A percentile compares a stretch with the other conserved stretches of the same genome.
Conservation (phyloP, 805 yeast genomes). For the Yamadazyma sp. region DNA sequence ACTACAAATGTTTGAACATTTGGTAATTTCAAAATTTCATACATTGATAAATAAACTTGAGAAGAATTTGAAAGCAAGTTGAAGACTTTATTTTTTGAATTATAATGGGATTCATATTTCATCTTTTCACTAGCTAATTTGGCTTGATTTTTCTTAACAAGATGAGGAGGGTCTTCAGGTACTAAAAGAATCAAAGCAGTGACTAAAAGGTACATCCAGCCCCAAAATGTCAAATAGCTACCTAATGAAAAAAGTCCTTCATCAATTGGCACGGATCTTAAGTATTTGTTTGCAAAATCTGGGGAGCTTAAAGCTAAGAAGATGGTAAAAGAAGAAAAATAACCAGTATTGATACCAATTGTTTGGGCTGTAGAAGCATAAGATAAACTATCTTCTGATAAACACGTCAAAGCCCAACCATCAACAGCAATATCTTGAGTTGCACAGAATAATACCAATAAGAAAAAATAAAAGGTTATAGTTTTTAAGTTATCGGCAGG, state of each 20-base stretch:
- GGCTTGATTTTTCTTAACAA: conserved; percentile 29
- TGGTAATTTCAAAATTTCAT: conserved; percentile 61
- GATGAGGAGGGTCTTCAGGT: conserved; percentile 68
- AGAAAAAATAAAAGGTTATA: conserved; percentile 70
- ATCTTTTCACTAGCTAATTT: conserved; percentile 25
- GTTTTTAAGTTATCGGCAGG: conserved; percentile 48
- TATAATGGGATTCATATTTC: conserved; percentile 25
- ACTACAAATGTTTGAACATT: conserved; percentile 72
- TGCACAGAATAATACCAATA: conserved; percentile 84
- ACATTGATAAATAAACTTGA: conserved; percentile 63
- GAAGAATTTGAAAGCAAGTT: conserved; percentile 11
- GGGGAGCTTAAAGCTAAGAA: conserved; percentile 88
- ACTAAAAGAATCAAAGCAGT: conserved; percentile 53
- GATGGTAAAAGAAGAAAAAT: conserved; percentile 86
- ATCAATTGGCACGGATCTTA: conserved; percentile 58
- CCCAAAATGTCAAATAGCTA: conserved; percentile 76
- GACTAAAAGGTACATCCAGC: conserved; percentile 62
- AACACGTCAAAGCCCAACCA: conserved; percentile 95
- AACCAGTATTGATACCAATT: conserved; percentile 89
- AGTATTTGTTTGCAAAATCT: conserved; percentile 85
- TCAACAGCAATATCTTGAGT: conserved; percentile 99
- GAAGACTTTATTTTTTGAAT: conserved; percentile 13
- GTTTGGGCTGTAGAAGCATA: conserved; percentile 98
- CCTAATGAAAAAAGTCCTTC: conserved; percentile 70
- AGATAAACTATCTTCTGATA: conserved; percentile 73